Conservation (phyloP, 106 monocot genomes). For the Allium sativum region DNA sequence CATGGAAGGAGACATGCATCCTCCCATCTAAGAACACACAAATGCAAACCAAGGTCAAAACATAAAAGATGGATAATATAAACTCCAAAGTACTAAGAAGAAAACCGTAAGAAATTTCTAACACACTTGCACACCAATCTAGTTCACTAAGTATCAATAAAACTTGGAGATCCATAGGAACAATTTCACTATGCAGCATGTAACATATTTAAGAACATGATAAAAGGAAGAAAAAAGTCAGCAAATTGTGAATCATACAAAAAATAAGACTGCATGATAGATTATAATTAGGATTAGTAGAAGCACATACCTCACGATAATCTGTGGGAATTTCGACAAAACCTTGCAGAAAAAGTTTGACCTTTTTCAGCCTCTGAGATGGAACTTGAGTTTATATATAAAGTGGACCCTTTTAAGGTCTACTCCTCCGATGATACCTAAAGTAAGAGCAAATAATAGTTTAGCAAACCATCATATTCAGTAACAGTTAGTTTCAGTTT, state of each 20-base stretch:
- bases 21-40: conserved; percentile 34
- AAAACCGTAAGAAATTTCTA: background rate
- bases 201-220: background rate
- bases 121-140: too few relatives aligned
- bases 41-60: background rate
- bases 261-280: background rate
- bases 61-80: background rate
- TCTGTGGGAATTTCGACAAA: conserved; percentile 67
- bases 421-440: conserved; percentile 84
- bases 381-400: conserved; percentile 81
- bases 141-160: background rate
- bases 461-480: too few relatives aligned
- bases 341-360: conserved; percentile 88
- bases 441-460: background rate
- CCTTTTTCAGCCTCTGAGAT: conserved; percentile 33
- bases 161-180: background rate
- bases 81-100: background rate
- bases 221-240: background rate
- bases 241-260: background rate
- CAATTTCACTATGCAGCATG: background rate
- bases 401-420: conserved; percentile 39
- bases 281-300: background rate
- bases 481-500: too few relatives aligned
- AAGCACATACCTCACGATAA: conserved; percentile 53
- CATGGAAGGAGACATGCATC: conserved; percentile 80